Evolutionary conservation across 129 eudicot species (phyloP), one percentile per base, ranked within the genome.

Genomic region (Lactuca sativa): DNA sequence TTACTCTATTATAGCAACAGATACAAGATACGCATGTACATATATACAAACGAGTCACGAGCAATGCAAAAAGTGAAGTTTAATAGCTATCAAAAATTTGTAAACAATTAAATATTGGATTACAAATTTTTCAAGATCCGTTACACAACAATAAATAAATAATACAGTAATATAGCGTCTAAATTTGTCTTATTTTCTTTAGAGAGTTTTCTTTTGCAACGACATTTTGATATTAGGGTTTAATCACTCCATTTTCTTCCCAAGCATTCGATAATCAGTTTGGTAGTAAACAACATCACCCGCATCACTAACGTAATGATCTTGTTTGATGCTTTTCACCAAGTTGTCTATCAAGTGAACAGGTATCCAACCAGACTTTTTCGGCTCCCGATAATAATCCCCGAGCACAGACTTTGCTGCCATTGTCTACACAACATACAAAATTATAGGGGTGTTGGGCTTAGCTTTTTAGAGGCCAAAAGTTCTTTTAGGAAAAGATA

Each of bases 281-380:
- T 90, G 90, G 61, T 90, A 90, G 57, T 56, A 90, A 64, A 90
- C 88, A n/a, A 90, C 36, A 11, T 86, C 88, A 4, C 95, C 96
- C 43, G 36, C 72, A 30, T 90, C 90, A 38, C 90, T 90, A 38
- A 90, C 96, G 21, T 82, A 90, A 59, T 86, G 93, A 53, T 90
- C 96, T 34, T 77, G 47, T 21, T 71, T 66, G 30, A 90, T 71
- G 69, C 96, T 90, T 43, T 55, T 84, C 52, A 84, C 76, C 72
- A 86, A 62, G 67, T 69, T 82, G 13, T 74, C 72, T 4, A 90
- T 63, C 82, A 90, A 75, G 67, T 90, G 96, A 66, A 82, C 52
- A 0, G 96, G 96, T 41, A 90, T 69, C 0, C 59, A 72, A 8
- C 96, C 88, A 0, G 96, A 90, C 69, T 78, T 90, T 40, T 66